Evolutionary conservation across 345 rosid species (phyloP).

Genomic region (Corchorus olitorius): DNA sequence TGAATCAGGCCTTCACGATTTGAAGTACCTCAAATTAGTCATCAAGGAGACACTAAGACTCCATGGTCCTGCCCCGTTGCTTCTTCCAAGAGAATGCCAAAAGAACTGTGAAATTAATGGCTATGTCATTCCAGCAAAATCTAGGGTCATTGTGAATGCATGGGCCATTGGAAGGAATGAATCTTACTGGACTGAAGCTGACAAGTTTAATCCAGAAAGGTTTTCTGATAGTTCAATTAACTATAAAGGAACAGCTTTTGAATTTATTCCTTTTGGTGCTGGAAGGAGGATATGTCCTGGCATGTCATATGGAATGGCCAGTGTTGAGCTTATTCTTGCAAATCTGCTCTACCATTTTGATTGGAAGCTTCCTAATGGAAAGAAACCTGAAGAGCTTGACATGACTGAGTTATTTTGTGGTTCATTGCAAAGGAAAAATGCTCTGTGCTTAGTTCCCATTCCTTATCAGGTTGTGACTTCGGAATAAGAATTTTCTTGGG

Average conservation of each 20-base stretch:
- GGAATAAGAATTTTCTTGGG: too few species aligned
- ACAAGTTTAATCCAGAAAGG: background rate
- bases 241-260: background rate
- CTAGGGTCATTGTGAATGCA: background rate
- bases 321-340: background rate
- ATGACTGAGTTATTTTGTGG: background rate
- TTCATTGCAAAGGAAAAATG: background rate
- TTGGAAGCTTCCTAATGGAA: constrained; percentile 10
- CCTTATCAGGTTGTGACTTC: background rate
- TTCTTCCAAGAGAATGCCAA: constrained; percentile 10
- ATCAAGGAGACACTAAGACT: background rate
- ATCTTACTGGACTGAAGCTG: background rate
- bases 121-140: background rate
- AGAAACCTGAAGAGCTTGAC: background rate
- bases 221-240: background rate
- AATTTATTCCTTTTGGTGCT: constrained; percentile 1
- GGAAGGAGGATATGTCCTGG: constrained; percentile 14
- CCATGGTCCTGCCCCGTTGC: background rate
- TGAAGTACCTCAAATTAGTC: background rate
- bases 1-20: background rate
- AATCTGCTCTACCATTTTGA: constrained; percentile 11
- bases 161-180: background rate
- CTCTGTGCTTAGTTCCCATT: background rate
- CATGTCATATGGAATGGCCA: background rate
- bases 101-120: background rate